Evolutionary conservation across 2,329 filamentous ascomycete species (phyloP), one percentile per base, ranked within the genome.

Genomic region (Chrysoporthe puriensis): DNA sequence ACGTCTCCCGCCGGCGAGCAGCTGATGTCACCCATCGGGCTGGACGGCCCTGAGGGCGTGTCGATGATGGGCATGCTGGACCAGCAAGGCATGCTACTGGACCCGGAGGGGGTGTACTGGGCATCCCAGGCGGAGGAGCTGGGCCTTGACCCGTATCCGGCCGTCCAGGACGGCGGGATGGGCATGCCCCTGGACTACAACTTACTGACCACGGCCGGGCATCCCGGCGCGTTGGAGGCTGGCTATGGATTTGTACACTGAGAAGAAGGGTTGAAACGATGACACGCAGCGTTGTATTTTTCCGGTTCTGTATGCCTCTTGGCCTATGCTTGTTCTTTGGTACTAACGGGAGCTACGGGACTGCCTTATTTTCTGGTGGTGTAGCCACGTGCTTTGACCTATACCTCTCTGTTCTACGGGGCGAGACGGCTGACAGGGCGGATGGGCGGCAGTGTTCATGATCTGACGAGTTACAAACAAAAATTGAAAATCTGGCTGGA

Each of bases 31-130:
- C 83, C 83, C 58, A 84, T 85, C 70, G 83, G 82, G 4, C 78
- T 86, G 18, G 84, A 86, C 70, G 78, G 83, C 63, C 74, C 78
- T 68, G 81, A 83, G 73, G 80, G 83, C 62, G 74, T 84, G 68
- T 82, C 83, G 70, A 83, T 86, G 76, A 83, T 86, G 80, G 78
- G 80, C 70, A 79, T 86, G 74, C 76, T 86, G 36, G 84, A 86
- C 72, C 83, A 86, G 73, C 81, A 85, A 56, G 83, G 83, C 9
- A 57, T 69, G 65, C 77, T 86, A 13, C 86, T 85, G 84, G 85
- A 87, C 73, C 76, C 86, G 9, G 84, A 87, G 71, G 85, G 83
- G 68, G 85, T 86, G 83, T 80, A 82, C 72, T 87, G 85, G 85
- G 78, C 80, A 18, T 78, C 78, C 62, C 73, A 80, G 42, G 77